Evolutionary conservation across 768 basidiomycete genomes (phyloP), one percentile per base, ranked within the genome.

Genomic region (Termitomyces heimii): DNA sequence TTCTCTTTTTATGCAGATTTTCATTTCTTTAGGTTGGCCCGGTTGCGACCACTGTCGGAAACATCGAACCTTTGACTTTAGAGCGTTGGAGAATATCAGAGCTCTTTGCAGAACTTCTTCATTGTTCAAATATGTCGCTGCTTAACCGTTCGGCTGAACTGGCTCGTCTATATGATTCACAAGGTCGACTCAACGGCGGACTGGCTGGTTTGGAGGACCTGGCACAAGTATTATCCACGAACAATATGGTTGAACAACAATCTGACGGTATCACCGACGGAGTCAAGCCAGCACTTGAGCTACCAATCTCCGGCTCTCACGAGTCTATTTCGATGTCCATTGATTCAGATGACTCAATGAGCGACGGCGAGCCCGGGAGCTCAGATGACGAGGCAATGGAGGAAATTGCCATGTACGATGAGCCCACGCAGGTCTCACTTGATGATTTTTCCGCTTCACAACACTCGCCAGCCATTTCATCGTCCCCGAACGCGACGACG

Each of bases 81-180:
- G 97, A 98, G 69, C 87, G 97, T 16, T 97, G 93, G 71, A 85
- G 96, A 10, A 94, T 98, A 64, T 92, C 94, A 72, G 97, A 99
- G 71, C 78, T 99, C 13, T 94, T 96, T 65, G 97, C 96, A 20
- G 97, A 99, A 68, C 83, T 99, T 5, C 75, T 98, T 26, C 97
- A 99, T 67, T 97, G 94, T 69, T 98, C 97, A 18, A 98, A 97
- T 66, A 98, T 99, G 96, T 86, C 91, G 5, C 81, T 98, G 24
- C 78, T 98, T 28, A 98, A 98, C 68, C 91, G 97, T 10, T 72
- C 82, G 1, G 67, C 81, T 0, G 85, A 88, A 47, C 85, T 80
- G 55, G 81, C 83, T 46, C 78, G 82, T 24, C 74, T 85, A n/a
- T 94, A 93, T 70, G 92, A 92, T 66, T 74, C 77, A 1, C 84